These are phyloP conservation scores for Tylopilus sp. DNA, from an alignment of 768 basidiomycete genomes.

Conservation along the genomic window DNA sequence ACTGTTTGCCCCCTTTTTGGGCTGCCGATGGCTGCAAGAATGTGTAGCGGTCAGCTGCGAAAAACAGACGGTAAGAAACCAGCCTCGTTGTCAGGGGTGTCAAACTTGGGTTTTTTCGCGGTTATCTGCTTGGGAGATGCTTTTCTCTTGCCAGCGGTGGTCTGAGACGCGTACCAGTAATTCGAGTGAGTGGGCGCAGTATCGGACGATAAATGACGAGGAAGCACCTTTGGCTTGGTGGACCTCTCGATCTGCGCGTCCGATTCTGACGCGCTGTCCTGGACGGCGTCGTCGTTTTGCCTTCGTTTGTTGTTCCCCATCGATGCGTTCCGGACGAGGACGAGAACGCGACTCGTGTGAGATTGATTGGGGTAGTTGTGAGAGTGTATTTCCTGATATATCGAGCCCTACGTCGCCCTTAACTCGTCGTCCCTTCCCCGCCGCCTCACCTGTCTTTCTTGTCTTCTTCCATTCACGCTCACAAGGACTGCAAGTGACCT, in stretches of 20 bases:
- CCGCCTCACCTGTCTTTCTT: constrained; percentile 6
- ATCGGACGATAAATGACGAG: background rate
- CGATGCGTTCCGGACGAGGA: background rate
- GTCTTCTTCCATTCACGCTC: constrained; percentile 12
- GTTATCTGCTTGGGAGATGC: constrained; percentile 17
- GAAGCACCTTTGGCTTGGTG: constrained; percentile 13
- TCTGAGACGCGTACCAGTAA: background rate
- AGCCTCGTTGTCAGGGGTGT: constrained; percentile 4
- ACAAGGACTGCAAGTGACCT: constrained; percentile 3
- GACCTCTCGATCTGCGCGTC: constrained; percentile 9
- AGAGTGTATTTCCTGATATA: constrained; percentile 33
- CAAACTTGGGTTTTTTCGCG: constrained; percentile 37
- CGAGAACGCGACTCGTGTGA: constrained; percentile 7
- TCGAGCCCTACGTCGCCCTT: constrained; percentile 24
- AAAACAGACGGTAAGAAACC: background rate
- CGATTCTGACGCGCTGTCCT: constrained; percentile 15
- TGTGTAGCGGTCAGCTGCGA: constrained; percentile 16
- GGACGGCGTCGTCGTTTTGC: constrained; percentile 16
- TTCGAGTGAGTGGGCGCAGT: background rate
- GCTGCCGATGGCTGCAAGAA: constrained; percentile 10
- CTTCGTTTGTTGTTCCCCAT: constrained; percentile 21
- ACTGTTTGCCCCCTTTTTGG: constrained; percentile 1
- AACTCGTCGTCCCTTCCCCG: constrained; percentile 2
- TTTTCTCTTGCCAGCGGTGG: constrained; percentile 6
- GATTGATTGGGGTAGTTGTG: constrained; percentile 3